phyloP scores from a whole-genome alignment of 2,329 filamentous ascomycete genomes.

The Epichloe sibirici region DNA sequence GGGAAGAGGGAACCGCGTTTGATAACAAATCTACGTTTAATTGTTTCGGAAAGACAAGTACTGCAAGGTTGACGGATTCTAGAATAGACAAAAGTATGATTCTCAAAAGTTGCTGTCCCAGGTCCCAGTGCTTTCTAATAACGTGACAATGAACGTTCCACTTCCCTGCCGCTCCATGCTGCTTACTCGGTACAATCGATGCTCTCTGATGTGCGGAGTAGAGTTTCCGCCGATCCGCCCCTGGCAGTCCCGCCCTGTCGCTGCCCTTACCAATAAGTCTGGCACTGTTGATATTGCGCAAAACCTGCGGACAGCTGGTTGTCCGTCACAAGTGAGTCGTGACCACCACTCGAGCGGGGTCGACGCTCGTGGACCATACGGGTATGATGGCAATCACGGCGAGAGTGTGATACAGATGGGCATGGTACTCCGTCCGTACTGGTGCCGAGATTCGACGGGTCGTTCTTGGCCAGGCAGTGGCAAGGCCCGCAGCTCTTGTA shows the following conservation, averaged over 20 bases:
- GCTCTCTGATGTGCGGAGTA: neutral
- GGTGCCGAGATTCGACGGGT: neutral
- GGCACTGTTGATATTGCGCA: no score
- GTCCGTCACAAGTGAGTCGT: no score
- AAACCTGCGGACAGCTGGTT: no score
- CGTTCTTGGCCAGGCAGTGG: neutral
- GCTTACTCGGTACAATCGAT: neutral
- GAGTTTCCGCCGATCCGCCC: constrained; percentile 1
- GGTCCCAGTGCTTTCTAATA: neutral
- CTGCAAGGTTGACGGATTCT: neutral
- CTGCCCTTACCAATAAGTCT: neutral
- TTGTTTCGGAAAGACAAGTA: neutral
- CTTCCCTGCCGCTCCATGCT: no score
- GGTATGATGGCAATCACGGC: no score
- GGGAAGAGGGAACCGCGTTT: constrained; percentile 5
- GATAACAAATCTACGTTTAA: neutral
- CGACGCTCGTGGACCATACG: neutral
- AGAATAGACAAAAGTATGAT: constrained; percentile 3
- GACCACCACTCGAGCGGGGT: neutral
- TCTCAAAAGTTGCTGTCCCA: neutral
- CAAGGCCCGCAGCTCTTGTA: neutral
- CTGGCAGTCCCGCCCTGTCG: neutral
- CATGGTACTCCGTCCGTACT: no score
- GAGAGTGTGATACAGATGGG: neutral
- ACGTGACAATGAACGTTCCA: neutral